Evolutionary conservation across 1,284 basidiomycete genomes (phyloP).

Genomic region (Ceratobasidium sp.): DNA sequence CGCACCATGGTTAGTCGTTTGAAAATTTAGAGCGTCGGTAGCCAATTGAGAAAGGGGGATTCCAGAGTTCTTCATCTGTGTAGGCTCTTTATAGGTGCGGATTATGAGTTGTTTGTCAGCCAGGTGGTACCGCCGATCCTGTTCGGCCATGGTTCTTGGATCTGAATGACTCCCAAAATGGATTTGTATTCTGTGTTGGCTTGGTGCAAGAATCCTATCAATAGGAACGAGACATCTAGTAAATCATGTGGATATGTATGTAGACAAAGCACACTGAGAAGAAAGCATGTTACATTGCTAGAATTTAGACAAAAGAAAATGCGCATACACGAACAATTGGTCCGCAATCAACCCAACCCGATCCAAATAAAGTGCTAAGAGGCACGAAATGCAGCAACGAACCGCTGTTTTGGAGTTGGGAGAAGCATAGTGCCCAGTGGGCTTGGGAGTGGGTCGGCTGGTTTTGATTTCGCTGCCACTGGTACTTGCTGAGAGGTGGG

Average conservation of each 20-base stretch:
- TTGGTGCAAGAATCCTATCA: neutral
- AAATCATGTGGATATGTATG: neutral
- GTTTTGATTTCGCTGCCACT: neutral
- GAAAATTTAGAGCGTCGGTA: conserved; percentile 1
- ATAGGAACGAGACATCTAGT: neutral
- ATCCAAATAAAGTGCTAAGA: neutral
- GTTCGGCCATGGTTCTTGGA: conserved; percentile 25
- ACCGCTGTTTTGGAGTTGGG: conserved; percentile 34
- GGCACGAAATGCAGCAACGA: conserved; percentile 18
- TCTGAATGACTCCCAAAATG: neutral
- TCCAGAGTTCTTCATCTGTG: neutral
- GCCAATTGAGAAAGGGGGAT: neutral
- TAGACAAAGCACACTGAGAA: neutral
- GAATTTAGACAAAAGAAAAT: conserved; percentile 2
- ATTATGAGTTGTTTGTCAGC: conserved; percentile 4
- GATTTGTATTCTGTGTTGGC: neutral
- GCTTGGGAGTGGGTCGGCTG: conserved; percentile 27
- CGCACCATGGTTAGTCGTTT: conserved; percentile 18
- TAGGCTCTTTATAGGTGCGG: conserved; percentile 27
- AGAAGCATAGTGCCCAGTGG: conserved; percentile 33
- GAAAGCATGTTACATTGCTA: conserved; percentile 18
- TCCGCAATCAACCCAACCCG: neutral
- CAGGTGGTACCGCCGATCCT: conserved; percentile 1
- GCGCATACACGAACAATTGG: conserved; percentile 26
- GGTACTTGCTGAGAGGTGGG: neutral